Evolutionary conservation across 2,329 filamentous ascomycete species (phyloP), one percentile per base, ranked within the genome.

Genomic region (Exophiala spinifera): DNA sequence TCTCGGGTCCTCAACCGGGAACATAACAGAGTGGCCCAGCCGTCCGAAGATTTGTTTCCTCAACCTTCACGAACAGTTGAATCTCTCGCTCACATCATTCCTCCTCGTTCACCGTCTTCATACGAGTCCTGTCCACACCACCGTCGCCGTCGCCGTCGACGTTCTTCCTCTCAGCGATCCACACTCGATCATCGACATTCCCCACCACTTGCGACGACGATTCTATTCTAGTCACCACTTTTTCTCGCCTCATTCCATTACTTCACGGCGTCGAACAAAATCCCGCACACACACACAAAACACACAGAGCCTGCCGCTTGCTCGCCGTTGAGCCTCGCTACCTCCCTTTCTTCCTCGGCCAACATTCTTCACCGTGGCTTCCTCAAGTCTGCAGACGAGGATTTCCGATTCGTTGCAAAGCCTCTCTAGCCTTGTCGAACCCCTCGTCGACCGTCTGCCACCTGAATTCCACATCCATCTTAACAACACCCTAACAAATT

Each of bases 301-400:
- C 8, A 55, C 42, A 51, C 47, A 40, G 21, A 44, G 20, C 21
- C 40, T 44, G 14, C 20, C n/a, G 20, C n/a, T 15, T 23, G 42
- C 21, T n/a, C 17, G 42, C 15, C 11, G 42, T 23, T n/a, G 21
- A 44, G 21, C n/a, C 23, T 23, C 44, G n/a, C 3, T 25, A 28
- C 39, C 17, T 36, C 40, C n/a, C 25, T 28, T 6, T 20, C 34
- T 17, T 14, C 11, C 4, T 40, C 34, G n/a, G 6, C 21, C 17
- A 8, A 50, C 34, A 46, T 49, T 53, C 20, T 59, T 60, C 59
- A 61, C 59, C 59, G 59, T 61, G 59, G 59, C 59, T 57, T 56
- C 59, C 53, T 49, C 59, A 55, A 60, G 57, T 55, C 51, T 60
- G 23, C 54, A 53, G 49, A 47, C 59, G 53, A 58, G 59, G 59